These are phyloP conservation scores for Lichtheimia hyalospora DNA, from an alignment of 371 early-diverging fungal species.

Conservation along the genomic window DNA sequence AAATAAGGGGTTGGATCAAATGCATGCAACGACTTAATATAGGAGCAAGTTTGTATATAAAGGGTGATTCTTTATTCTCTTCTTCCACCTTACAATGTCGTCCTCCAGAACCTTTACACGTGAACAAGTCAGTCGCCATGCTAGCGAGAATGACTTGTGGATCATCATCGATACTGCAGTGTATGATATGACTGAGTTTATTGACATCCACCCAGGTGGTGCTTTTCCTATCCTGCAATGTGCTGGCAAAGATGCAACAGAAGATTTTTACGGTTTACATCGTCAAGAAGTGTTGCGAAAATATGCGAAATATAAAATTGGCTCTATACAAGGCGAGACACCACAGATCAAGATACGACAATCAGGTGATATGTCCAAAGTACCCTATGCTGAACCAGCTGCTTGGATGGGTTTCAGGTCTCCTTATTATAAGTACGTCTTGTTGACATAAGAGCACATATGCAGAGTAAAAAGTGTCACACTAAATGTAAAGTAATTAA, in stretches of 20 bases:
- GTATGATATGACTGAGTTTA: constrained; percentile 85
- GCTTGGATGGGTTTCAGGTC: constrained; percentile 55
- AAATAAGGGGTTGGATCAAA: too few species aligned
- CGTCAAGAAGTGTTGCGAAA: constrained; percentile 64
- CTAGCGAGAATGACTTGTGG: constrained; percentile 78
- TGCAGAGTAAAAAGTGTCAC: too few species aligned
- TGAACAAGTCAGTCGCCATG: constrained; percentile 75
- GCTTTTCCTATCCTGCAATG: constrained; percentile 57
- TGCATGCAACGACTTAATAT: too few species aligned
- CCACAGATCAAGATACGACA: constrained; percentile 28
- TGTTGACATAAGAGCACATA: too few species aligned
- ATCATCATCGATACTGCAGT: constrained; percentile 79
- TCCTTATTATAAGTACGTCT: constrained; percentile 57
- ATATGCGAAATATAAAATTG: constrained; percentile 46
- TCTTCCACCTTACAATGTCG: not conserved
- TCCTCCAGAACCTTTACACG: constrained; percentile 41
- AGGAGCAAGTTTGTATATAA: too few species aligned
- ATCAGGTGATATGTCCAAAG: constrained; percentile 44
- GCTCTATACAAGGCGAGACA: constrained; percentile 41
- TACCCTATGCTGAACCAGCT: constrained; percentile 58
- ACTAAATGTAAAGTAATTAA: too few species aligned
- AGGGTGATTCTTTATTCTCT: too few species aligned
- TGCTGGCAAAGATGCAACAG: constrained; percentile 23
- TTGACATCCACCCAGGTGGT: constrained; percentile 92
- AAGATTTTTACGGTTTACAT: constrained; percentile 70